Evolutionary conservation across 192 early-diverging fungal genomes (phyloP), one percentile per base, ranked within the genome.

Genomic region (Chytriomyces confervae): DNA sequence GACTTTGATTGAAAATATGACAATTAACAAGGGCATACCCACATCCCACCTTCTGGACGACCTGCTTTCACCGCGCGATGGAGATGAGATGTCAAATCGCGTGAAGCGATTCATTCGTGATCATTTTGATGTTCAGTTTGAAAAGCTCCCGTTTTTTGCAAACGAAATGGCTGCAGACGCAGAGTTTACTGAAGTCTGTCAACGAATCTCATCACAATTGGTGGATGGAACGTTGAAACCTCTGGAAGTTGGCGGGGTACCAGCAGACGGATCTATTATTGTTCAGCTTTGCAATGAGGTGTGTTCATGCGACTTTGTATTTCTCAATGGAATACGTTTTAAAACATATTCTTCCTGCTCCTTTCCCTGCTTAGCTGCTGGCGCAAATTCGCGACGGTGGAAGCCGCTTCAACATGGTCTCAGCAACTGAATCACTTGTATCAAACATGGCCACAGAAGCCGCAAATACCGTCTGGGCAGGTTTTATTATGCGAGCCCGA

Each of bases 391-490:
- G 84, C 23, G 83, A 80, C 50, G 87, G 87, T 36, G 87, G 87
- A 24, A 83, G 72, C 77, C 81, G 86, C 50, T 87, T 87, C 82
- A 88, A 88, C 74, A 88, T 88, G 87, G 78, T 86, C 64, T 79
- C 83, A 7, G 87, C 84, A 4, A 88, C 87, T 45, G 87, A 88
- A 78, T 83, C 84, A 27, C 77, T 88, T 9, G 87, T 88, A 6
- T 66, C 77, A 61, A 88, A 88, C 78, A 88, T 88, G 87, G 87
- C 87, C 27, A 65, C 84, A 0, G 87, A 88, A 73, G 87, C 87
- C 7, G 82, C 87, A 72, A 88, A 85, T 77, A 84, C 82, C n/a
- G 84, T 86, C 47, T 88, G 87, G 87, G 60, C 80, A 29, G 84
- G 83, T 27, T 88, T 88, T 51, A 75, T 84, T 24, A 75, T 24